phyloP scores from a whole-genome alignment of 177 flowering plant species.

The Vitis hybrid region DNA sequence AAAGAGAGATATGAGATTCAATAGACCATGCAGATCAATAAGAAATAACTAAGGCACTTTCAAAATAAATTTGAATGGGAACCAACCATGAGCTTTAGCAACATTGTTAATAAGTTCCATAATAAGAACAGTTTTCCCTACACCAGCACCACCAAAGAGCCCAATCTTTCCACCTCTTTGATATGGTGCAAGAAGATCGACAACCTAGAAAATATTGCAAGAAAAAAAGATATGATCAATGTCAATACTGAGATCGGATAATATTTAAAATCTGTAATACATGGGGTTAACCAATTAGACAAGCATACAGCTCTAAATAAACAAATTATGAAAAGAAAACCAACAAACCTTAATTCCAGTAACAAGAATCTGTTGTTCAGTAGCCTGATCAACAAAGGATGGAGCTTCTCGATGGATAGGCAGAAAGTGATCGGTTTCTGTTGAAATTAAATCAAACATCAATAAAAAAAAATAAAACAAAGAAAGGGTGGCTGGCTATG shows the following conservation, averaged over 20 bases:
- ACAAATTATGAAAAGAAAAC: neutral
- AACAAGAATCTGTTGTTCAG: slow-evolving; percentile 84
- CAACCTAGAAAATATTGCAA: slow-evolving; percentile 48
- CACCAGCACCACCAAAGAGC: slow-evolving; percentile 98
- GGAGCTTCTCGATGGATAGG: slow-evolving; percentile 96
- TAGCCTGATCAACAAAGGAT: slow-evolving; percentile 84
- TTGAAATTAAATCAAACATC: no score
- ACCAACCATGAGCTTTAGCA: slow-evolving; percentile 92
- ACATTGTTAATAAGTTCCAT: slow-evolving; percentile 96
- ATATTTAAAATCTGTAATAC: neutral
- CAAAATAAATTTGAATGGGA: neutral
- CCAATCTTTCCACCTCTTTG: slow-evolving; percentile 98
- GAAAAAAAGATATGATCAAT: no score
- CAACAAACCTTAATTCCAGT: slow-evolving; percentile 86
- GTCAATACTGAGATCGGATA: no score
- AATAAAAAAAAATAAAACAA: no score
- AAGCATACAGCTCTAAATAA: no score
- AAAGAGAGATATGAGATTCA: slow-evolving; percentile 1
- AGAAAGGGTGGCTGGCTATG: no score
- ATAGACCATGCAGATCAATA: neutral
- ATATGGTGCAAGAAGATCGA: slow-evolving; percentile 93
- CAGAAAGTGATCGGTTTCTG: slow-evolving; percentile 78
- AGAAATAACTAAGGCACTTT: neutral
- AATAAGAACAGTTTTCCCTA: slow-evolving; percentile 93
- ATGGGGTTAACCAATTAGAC: no score